Evolutionary conservation across 108 stramenopile species (phyloP), one percentile per base, ranked within the genome.

Genomic region (Fistulifera pelliculosa): DNA sequence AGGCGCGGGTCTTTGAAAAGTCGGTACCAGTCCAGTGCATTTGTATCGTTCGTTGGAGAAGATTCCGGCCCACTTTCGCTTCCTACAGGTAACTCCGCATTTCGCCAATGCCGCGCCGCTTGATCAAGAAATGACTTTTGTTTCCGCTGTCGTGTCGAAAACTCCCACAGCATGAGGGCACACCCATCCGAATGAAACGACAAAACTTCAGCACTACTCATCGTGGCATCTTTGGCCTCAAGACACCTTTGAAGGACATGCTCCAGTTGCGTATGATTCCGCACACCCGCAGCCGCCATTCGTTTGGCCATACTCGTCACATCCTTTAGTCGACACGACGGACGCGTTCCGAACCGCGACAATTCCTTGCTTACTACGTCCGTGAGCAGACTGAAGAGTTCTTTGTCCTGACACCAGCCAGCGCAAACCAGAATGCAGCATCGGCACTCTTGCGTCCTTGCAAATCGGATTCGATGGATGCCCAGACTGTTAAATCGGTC

Each of bases 341-440:
- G 58, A 18, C 75, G 68, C 10, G n/a, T 14, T 19, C 38, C 38
- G 16, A 40, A 38, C 5, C 31, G 54, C 5, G 17, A 5, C 1
- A 89, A 51, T 42, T 89, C 87, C 25, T 66, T 62, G 11, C 41
- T 61, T 11, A 65, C 54, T 22, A 82, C 47, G 24, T 66, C 42
- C 11, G 77, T 62, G 18, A 89, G 62, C 25, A 57, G 27, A 19
- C 71, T 64, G 53, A 70, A 81, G 5, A 85, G 22, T 0, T 57
- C 28, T 1, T 28, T 4, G 31, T 73, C 61, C 14, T 58, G 3
- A 49, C 63, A 14, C 87, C 87, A 12, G 87, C 73, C 38, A 90
- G 52, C 25, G 81, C 80, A 62, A 90, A 85, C 79, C 81, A 85
- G 61, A 85, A 71, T 8, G 75, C 80, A 7, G 87, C 87, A 71